Percentiles rank a stretch among this genome's conserved stretches.
Conservation (phyloP, 768 basidiomycete species). For the Dioszegia crocea region DNA sequence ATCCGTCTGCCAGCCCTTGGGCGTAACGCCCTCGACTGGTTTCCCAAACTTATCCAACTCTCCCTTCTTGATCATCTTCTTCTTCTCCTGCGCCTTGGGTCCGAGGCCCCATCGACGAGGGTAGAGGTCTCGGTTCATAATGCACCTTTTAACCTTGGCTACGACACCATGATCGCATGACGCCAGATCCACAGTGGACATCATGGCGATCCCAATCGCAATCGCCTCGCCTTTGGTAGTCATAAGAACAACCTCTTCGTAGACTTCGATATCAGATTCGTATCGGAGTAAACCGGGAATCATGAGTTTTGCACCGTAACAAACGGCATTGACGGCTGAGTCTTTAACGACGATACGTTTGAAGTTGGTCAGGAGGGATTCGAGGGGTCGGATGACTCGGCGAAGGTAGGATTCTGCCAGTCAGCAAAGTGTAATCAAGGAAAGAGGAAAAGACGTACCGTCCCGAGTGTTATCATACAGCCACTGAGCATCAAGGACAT, state of each 20-base stretch:
- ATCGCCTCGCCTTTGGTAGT: constrained; percentile 98
- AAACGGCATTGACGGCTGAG: constrained; percentile 97
- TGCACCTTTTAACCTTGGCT: constrained; percentile 97
- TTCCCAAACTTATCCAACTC: constrained; percentile 94
- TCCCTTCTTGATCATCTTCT: constrained; percentile 97
- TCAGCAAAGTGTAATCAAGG: neutral
- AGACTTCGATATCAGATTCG: constrained; percentile 81
- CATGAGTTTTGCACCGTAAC: constrained; percentile 99
- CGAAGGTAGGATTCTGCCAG: constrained; percentile 85
- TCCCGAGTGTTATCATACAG: constrained; percentile 94
- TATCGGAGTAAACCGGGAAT: constrained; percentile 96
- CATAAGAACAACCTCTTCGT: constrained; percentile 97
- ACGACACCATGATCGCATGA: constrained; percentile 99
- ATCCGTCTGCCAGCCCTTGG: constrained; percentile 81
- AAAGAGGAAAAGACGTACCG: constrained; percentile 55
- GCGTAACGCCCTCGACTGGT: constrained; percentile 79
- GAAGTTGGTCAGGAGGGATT: constrained; percentile 89
- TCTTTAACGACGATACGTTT: constrained; percentile 99
- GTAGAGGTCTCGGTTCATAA: constrained; percentile 98
- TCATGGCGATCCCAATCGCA: constrained; percentile 89
- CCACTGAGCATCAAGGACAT: constrained; percentile 98
- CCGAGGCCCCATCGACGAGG: constrained; percentile 97
- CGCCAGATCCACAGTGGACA: constrained; percentile 96
- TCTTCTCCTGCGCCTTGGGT: constrained; percentile 94
- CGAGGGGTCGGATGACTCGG: constrained; percentile 87